Conservation (phyloP, 257 asterid species). For the Solanum pinnatisectum region DNA sequence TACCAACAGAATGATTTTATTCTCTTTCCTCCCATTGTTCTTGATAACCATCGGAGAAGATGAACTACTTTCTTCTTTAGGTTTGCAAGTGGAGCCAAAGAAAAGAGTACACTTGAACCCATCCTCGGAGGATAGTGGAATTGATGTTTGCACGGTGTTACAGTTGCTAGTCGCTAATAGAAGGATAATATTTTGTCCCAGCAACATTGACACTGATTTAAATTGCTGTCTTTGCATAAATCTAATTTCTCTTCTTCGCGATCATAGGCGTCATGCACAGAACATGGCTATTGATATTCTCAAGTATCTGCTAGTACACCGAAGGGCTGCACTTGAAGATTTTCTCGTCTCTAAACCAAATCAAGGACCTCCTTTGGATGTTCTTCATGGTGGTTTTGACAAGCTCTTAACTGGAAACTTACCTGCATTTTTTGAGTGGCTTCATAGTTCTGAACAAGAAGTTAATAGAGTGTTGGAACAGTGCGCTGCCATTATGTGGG, state of each 20-base stretch:
- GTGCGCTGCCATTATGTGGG: slow-evolving; percentile 95
- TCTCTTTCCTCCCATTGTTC: slow-evolving; percentile 95
- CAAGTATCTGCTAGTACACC: slow-evolving; percentile 86
- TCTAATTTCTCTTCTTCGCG: slow-evolving; percentile 74
- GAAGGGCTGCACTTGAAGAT: slow-evolving; percentile 87
- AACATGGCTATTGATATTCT: slow-evolving; percentile 85
- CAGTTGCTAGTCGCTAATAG: slow-evolving; percentile 88
- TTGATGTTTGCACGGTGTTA: slow-evolving; percentile 61
- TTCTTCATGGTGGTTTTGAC: slow-evolving; percentile 91
- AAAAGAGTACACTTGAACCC: slow-evolving; percentile 32
- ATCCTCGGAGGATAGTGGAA: slow-evolving; percentile 55
- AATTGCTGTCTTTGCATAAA: slow-evolving; percentile 89
- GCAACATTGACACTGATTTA: slow-evolving; percentile 86
- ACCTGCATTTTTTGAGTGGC: slow-evolving; percentile 81
- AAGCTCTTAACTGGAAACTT: slow-evolving; percentile 72
- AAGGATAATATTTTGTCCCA: slow-evolving; percentile 82
- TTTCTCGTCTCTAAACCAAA: slow-evolving; percentile 83
- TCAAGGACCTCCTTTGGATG: slow-evolving; percentile 70
- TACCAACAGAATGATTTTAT: slow-evolving; percentile 67
- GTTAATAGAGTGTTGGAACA: slow-evolving; percentile 80
- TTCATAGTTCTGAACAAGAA: slow-evolving; percentile 46
- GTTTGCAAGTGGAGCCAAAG: slow-evolving; percentile 63
- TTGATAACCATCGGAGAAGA: slow-evolving; percentile 83
- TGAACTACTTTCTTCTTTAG: slow-evolving; percentile 63
- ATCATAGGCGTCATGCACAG: slow-evolving; percentile 59